Conservation (phyloP, 2,329 filamentous ascomycete genomes). For the Pyrenochaeta sp. region DNA sequence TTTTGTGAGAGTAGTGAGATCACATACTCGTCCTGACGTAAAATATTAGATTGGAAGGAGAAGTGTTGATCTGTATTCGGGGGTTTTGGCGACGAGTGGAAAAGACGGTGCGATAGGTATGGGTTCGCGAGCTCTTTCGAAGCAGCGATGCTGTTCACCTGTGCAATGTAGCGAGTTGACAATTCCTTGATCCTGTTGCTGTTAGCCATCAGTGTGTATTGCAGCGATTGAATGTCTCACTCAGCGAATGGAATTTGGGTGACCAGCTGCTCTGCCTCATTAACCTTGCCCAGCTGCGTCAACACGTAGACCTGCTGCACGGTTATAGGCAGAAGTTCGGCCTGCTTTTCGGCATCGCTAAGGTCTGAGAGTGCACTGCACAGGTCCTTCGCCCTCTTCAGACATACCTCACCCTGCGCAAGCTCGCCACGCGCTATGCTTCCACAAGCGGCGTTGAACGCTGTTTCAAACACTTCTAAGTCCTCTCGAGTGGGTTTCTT, state of each 20-base stretch:
- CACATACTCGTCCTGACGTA: constrained; percentile 70
- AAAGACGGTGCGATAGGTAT: constrained; percentile 70
- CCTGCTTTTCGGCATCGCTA: constrained; percentile 75
- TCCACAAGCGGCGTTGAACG: constrained; percentile 80
- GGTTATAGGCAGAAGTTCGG: constrained; percentile 77
- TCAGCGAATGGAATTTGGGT: constrained; percentile 67
- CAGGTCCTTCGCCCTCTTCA: constrained; percentile 74
- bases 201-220: constrained; percentile 11
- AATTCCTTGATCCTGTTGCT: constrained; percentile 68
- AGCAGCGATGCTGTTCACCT: constrained; percentile 69
- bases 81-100: constrained; percentile 63
- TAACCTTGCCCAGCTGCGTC: constrained; percentile 69
- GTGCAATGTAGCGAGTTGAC: constrained; percentile 71
- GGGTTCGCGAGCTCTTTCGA: constrained; percentile 66
- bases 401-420: constrained; percentile 68
- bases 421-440: constrained; percentile 75
- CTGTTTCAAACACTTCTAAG: constrained; percentile 79
- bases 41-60: constrained; percentile 70
- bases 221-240: constrained; percentile 55
- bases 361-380: constrained; percentile 79
- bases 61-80: constrained; percentile 73
- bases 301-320: constrained; percentile 80
- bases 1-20: constrained; percentile 74
- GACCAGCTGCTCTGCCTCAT: constrained; percentile 71
- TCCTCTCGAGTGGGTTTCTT: constrained; percentile 68